Conservation (phyloP, 768 basidiomycete genomes). For the Tricholoma flavovirens region DNA sequence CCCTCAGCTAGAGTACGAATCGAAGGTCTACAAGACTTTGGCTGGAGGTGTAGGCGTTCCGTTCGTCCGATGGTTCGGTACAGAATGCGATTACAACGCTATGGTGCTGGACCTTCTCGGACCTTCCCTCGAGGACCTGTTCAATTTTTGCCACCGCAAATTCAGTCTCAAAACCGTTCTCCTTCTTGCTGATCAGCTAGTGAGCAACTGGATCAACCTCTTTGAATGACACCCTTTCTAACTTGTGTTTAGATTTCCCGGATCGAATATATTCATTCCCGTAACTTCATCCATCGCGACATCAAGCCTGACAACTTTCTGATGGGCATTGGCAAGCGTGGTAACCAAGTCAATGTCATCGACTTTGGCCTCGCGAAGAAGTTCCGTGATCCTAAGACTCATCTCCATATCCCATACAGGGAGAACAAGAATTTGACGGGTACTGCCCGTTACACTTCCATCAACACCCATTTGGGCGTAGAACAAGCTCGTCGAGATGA, state of each 20-base stretch:
- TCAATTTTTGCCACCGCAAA: slow-evolving; percentile 96
- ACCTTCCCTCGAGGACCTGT: slow-evolving; percentile 84
- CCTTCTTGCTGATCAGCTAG: slow-evolving; percentile 93
- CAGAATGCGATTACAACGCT: slow-evolving; percentile 98
- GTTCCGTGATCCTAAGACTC: slow-evolving; percentile 99
- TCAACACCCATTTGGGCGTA: slow-evolving; percentile 98
- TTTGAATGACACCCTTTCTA: slow-evolving; percentile 18
- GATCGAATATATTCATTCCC: slow-evolving; percentile 98
- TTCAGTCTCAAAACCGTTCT: slow-evolving; percentile 97
- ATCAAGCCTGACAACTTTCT: slow-evolving; percentile 99
- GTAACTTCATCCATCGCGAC: slow-evolving; percentile 96
- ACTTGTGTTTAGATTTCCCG: slow-evolving; percentile 74
- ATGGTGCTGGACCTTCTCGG: slow-evolving; percentile 98
- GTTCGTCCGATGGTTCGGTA: slow-evolving; percentile 93
- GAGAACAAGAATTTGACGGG: slow-evolving; percentile 99
- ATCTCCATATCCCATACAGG: slow-evolving; percentile 98
- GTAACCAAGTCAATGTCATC: slow-evolving; percentile 99
- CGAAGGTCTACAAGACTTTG: slow-evolving; percentile 93
- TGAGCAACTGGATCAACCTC: slow-evolving; percentile 34
- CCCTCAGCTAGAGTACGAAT: slow-evolving; percentile 99
- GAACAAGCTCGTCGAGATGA: slow-evolving; percentile 98
- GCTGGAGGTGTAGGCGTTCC: slow-evolving; percentile 99
- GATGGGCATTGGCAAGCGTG: slow-evolving; percentile 99
- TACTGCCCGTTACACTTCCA: slow-evolving; percentile 97
- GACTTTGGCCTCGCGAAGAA: slow-evolving; percentile 99